Evolutionary conservation across 176 grass and related monocot species (phyloP), one percentile per base, ranked within the genome.

Genomic region (Oryza meyeriana): DNA sequence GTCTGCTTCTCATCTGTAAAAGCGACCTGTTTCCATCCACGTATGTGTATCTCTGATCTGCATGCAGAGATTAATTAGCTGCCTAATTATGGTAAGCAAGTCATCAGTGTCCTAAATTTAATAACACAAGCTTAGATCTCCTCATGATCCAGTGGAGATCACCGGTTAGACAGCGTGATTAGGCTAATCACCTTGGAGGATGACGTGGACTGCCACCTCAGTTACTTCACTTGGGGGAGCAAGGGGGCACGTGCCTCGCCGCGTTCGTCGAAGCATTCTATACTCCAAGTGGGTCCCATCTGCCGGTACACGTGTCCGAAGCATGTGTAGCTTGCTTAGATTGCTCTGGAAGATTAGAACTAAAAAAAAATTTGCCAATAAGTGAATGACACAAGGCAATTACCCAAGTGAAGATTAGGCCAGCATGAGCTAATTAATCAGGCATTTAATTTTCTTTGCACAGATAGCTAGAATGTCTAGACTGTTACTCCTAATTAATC

Each of bases 201-300:
- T 85, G 81, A 85, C 87, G 87, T 70, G 63, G 76, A 22, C n/a
- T 11, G 71, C 70, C 81, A 80, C 69, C 76, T 75, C 47, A 50
- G 62, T 80, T 70, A 64, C 70, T 69, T 47, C 64, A 30, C 18
- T 41, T 1, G 6, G 24, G 50, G 81, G 70, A 79, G 38, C 76
- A 88, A 1, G 25, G 16, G 69, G 62, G 76, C 63, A 55, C 31
- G 39, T 89, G 76, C 42, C 76, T 11, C 0, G 6, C 30, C 4
- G 48, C 0, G 79, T 84, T 84, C 30, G 69, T 9, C 0, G 0
- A 4, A 0, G 0, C 0, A 4, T 74, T 58, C 34, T 74, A 67
- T 22, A 31, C 9, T 16, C 24, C 22, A 30, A 61, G 17, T 25
- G 20, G 55, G 62, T 47, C 9, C 3, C 0, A 18, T 18, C 38